phyloP scores from a whole-genome alignment of 257 asterid species.

The Scutellaria galericulata region DNA sequence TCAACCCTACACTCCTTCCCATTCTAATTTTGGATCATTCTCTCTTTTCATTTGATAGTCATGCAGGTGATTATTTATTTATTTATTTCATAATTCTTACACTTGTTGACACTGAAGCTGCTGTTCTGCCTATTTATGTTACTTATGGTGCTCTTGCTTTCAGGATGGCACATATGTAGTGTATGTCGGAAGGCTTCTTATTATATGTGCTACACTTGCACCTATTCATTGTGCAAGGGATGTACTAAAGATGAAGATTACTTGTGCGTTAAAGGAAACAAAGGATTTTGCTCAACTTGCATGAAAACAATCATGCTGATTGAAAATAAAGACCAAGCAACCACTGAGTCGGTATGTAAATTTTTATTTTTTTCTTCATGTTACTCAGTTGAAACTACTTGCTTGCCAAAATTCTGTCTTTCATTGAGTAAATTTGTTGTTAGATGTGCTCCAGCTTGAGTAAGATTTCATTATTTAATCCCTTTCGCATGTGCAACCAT shows the following conservation, averaged over 20 bases:
- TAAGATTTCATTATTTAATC: slow-evolving; percentile 15
- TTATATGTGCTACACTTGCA: slow-evolving; percentile 89
- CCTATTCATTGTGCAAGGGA: slow-evolving; percentile 92
- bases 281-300: slow-evolving; percentile 93
- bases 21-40: not conserved
- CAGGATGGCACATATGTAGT: slow-evolving; percentile 99
- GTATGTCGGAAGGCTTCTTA: slow-evolving; percentile 77
- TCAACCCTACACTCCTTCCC: not conserved
- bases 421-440: slow-evolving; percentile 11
- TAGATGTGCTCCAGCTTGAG: not conserved
- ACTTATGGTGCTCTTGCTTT: slow-evolving; percentile 41
- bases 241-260: slow-evolving; percentile 76
- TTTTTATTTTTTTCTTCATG: slow-evolving; percentile 27
- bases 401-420: slow-evolving; percentile 19
- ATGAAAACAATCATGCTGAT: slow-evolving; percentile 85
- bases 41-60: not conserved
- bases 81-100: not conserved
- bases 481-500: not conserved
- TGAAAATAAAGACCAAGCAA: slow-evolving; percentile 78
- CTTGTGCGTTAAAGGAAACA: slow-evolving; percentile 72
- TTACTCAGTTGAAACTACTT: slow-evolving; percentile 4
- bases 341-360: slow-evolving; percentile 66
- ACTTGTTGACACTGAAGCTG: slow-evolving; percentile 15
- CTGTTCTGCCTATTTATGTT: slow-evolving; percentile 24
- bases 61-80: slow-evolving; percentile 17